Percentiles rank a stretch among this genome's conserved stretches.
phyloP scores from a whole-genome alignment of 1,284 basidiomycete genomes.

The Erythrobasidium hasegawianum region DNA sequence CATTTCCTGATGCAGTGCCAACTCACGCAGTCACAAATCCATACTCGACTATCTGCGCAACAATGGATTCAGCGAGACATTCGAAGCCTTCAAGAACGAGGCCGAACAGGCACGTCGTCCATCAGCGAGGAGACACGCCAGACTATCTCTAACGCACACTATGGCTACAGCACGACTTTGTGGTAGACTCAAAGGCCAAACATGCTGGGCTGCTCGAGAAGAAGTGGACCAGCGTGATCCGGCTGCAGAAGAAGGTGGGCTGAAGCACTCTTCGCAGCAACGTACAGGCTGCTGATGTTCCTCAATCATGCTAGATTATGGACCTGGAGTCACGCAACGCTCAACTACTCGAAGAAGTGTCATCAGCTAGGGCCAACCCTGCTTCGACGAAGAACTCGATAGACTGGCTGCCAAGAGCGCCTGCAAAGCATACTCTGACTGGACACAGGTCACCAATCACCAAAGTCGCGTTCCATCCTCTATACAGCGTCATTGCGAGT shows the following conservation, averaged over 20 bases:
- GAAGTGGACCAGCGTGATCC: conserved; percentile 91
- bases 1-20: not conserved
- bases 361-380: conserved; percentile 50
- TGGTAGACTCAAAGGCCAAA: conserved; percentile 76
- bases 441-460: conserved; percentile 76
- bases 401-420: conserved; percentile 78
- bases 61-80: conserved; percentile 62
- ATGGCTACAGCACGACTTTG: conserved; percentile 58
- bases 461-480: conserved; percentile 77
- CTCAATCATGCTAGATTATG: conserved; percentile 75
- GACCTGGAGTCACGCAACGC: conserved; percentile 77
- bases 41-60: conserved; percentile 77
- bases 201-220: conserved; percentile 81
- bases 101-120: conserved; percentile 45
- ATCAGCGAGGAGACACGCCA: too few species aligned
- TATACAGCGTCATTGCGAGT: conserved; percentile 74
- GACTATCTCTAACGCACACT: not conserved
- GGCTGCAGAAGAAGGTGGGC: conserved; percentile 83
- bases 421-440: conserved; percentile 70
- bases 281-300: not conserved
- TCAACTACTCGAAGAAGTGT: conserved; percentile 64
- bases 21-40: conserved; percentile 65
- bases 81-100: conserved; percentile 63
- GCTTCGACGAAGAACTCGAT: conserved; percentile 56
- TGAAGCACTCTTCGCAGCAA: too few species aligned